A percentile compares a stretch with the other conserved stretches of the same genome.
These are phyloP conservation scores for Septoria petroselini DNA, from an alignment of 2,329 filamentous ascomycete genomes.

Conservation along the genomic window DNA sequence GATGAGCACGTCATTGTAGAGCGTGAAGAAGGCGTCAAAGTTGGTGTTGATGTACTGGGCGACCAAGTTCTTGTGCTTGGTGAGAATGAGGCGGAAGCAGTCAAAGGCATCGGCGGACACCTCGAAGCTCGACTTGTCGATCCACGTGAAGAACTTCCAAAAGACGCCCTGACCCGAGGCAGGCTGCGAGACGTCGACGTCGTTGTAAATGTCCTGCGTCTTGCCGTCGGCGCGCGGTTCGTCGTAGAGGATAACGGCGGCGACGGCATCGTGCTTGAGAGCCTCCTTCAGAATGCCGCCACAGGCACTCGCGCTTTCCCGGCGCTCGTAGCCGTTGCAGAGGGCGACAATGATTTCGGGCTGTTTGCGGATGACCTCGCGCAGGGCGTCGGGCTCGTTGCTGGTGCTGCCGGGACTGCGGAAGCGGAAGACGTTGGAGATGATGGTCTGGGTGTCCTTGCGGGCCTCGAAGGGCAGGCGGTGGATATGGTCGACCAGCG, in stretches of 20 bases:
- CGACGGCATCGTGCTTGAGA: conserved; percentile 84
- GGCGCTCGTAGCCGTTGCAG: conserved; percentile 84
- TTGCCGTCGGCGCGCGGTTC: conserved; percentile 72
- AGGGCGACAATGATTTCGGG: conserved; percentile 85
- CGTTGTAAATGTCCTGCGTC: conserved; percentile 62
- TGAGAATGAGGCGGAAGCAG: conserved; percentile 91
- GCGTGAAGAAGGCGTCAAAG: conserved; percentile 88
- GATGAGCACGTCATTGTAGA: conserved; percentile 82
- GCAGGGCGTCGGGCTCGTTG: conserved; percentile 76
- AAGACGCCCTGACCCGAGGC: conserved; percentile 83
- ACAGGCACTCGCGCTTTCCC: conserved; percentile 87
- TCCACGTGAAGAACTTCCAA: conserved; percentile 97
- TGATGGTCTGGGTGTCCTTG: conserved; percentile 93
- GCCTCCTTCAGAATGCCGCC: conserved; percentile 87
- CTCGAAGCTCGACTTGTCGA: conserved; percentile 94
- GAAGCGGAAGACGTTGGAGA: conserved; percentile 92
- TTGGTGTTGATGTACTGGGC: conserved; percentile 84
- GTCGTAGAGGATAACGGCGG: conserved; percentile 88
- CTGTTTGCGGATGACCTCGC: conserved; percentile 80
- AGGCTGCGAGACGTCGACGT: conserved; percentile 69
- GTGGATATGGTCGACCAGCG: conserved; percentile 77
- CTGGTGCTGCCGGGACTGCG: conserved; percentile 64
- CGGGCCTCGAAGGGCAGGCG: conserved; percentile 90
- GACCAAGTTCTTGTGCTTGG: conserved; percentile 87
- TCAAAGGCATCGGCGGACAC: conserved; percentile 97